Conservation (phyloP, 345 rosid genomes). For the Gossypium herbaceum region DNA sequence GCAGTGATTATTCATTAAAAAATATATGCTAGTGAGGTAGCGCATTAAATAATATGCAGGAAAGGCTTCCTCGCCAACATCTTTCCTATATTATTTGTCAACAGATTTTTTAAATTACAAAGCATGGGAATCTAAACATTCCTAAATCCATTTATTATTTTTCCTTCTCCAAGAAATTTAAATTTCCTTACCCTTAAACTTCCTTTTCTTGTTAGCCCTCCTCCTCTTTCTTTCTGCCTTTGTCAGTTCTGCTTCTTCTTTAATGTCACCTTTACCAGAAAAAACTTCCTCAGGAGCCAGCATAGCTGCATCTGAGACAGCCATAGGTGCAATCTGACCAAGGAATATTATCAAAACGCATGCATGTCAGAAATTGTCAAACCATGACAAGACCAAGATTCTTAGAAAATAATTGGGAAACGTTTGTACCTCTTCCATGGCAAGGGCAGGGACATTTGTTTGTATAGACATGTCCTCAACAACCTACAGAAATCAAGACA, state of each 20-base stretch:
- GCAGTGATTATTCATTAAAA: neutral
- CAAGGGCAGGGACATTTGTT: slow-evolving; percentile 89
- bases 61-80: neutral
- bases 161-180: neutral
- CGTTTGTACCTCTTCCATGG: slow-evolving; percentile 86
- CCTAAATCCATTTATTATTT: neutral
- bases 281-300: slow-evolving; percentile 96
- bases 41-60: neutral
- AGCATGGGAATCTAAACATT: neutral
- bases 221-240: slow-evolving; percentile 86
- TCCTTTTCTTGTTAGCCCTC: slow-evolving; percentile 96
- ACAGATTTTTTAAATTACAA: neutral
- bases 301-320: slow-evolving; percentile 95
- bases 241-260: slow-evolving; percentile 82
- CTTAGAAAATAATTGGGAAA: neutral
- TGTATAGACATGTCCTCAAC: slow-evolving; percentile 90
- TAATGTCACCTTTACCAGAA: slow-evolving; percentile 71
- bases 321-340: slow-evolving; percentile 82
- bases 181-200: slow-evolving; percentile 58
- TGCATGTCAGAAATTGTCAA: neutral
- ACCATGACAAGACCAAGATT: neutral
- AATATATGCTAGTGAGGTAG: neutral
- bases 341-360: slow-evolving; percentile 5
- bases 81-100: too few species aligned
- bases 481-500: slow-evolving; percentile 45